Evolutionary conservation across 2,329 filamentous ascomycete genomes (phyloP).

Genomic region (Diplocarpon rosae): DNA sequence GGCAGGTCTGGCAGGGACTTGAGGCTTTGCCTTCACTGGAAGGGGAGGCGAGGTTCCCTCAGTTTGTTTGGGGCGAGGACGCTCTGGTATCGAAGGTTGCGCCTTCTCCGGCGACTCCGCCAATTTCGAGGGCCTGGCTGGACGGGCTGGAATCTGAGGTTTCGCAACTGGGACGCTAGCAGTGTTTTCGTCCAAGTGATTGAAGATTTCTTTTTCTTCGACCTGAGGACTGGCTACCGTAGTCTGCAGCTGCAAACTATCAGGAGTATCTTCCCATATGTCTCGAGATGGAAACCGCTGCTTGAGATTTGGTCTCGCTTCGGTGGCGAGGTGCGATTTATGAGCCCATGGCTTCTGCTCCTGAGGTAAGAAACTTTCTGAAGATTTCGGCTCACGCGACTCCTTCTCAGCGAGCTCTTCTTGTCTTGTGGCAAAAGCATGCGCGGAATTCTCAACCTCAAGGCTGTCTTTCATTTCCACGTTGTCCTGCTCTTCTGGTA

Average conservation of each 20-base stretch:
- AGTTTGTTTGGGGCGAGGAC: constrained; percentile 11
- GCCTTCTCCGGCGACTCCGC: constrained; percentile 22
- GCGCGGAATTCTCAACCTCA: constrained; percentile 41
- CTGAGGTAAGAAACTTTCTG: constrained; percentile 42
- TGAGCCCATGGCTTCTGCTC: constrained; percentile 39
- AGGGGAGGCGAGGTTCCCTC: constrained; percentile 26
- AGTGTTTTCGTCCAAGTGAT: constrained; percentile 31
- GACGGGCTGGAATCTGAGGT: constrained; percentile 49
- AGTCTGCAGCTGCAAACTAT: constrained; percentile 69
- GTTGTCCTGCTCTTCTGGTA: constrained; percentile 37
- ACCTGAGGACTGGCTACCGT: constrained; percentile 51
- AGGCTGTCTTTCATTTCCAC: constrained; percentile 9
- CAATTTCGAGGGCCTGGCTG: constrained; percentile 29
- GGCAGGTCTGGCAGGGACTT: constrained; percentile 49
- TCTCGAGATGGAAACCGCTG: constrained; percentile 83
- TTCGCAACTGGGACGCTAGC: constrained; percentile 25
- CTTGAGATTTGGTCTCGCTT: constrained; percentile 44
- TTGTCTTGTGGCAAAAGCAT: constrained; percentile 55
- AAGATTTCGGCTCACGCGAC: constrained; percentile 34
- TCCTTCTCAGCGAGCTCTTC: constrained; percentile 54
- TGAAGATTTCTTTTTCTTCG: constrained; percentile 32
- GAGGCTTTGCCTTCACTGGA: constrained; percentile 46
- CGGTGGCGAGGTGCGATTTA: constrained; percentile 39
- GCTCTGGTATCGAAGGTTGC: constrained; percentile 24
- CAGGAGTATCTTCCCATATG: constrained; percentile 89